Conservation (phyloP, 257 asterid species). For the Nicotiana knightiana region DNA sequence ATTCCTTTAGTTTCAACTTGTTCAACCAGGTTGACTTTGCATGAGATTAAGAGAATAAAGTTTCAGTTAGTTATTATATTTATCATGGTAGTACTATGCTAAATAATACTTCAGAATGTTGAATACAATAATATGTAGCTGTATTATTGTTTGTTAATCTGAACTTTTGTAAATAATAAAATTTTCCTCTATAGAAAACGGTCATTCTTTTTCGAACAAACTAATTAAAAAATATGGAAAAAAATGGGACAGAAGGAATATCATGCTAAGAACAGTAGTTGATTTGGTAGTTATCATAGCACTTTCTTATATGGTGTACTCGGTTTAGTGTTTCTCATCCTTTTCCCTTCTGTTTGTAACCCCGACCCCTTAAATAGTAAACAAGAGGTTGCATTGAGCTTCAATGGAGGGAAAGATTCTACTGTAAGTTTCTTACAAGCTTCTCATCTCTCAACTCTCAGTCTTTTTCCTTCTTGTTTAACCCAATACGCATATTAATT, state of each 20-base stretch:
- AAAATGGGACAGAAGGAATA: background rate
- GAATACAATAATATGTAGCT: background rate
- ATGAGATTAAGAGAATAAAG: background rate
- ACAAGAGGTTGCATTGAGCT: conserved; percentile 91
- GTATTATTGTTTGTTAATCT: background rate
- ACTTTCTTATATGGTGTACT: background rate
- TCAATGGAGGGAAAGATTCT: conserved; percentile 96
- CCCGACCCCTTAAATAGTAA: conserved; percentile 32
- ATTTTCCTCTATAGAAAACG: background rate
- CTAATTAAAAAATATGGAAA: background rate
- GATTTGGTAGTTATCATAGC: background rate
- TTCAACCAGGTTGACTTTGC: background rate
- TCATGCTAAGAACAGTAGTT: background rate
- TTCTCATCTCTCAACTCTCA: background rate
- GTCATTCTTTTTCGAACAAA: background rate
- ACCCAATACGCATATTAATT: background rate
- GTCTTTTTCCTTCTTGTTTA: background rate
- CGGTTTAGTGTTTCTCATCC: background rate
- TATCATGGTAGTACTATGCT: background rate
- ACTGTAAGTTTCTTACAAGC: conserved; percentile 48
- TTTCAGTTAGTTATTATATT: background rate
- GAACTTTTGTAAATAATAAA: background rate
- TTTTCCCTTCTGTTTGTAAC: background rate
- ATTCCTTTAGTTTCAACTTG: background rate
- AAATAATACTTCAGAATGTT: background rate